These are phyloP conservation scores for Amylostereum areolatum DNA, from an alignment of 1,284 basidiomycete species.

Conservation along the genomic window DNA sequence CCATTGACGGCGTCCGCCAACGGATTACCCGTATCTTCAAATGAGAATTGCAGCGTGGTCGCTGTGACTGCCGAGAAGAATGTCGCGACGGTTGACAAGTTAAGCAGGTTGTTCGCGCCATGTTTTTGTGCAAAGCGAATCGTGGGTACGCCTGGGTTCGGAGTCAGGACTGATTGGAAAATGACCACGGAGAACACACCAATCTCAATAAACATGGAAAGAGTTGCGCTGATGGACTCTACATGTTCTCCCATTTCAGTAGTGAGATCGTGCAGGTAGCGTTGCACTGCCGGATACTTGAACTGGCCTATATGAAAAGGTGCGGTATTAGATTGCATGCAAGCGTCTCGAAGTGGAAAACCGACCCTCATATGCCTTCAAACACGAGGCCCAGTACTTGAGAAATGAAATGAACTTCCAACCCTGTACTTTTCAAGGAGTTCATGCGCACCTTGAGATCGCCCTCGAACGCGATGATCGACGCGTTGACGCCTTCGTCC, in stretches of 20 bases:
- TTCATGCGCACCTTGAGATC: slow-evolving; percentile 50
- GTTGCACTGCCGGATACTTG: slow-evolving; percentile 59
- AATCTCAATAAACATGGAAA: slow-evolving; percentile 68
- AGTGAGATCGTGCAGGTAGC: slow-evolving; percentile 66
- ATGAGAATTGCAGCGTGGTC: slow-evolving; percentile 65
- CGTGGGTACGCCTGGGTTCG: slow-evolving; percentile 53
- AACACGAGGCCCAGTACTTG: slow-evolving; percentile 66
- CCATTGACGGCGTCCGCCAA: slow-evolving; percentile 53
- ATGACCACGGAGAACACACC: slow-evolving; percentile 27
- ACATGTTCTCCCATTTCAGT: slow-evolving; percentile 66
- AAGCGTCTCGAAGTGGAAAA: not conserved
- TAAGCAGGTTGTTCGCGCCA: slow-evolving; percentile 61
- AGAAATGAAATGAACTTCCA: slow-evolving; percentile 6
- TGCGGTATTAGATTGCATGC: not conserved
- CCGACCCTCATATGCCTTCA: slow-evolving; percentile 54
- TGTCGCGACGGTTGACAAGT: slow-evolving; percentile 68
- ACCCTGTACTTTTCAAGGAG: not conserved
- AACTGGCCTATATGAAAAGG: slow-evolving; percentile 46
- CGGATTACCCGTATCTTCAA: slow-evolving; percentile 23
- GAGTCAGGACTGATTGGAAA: no score
- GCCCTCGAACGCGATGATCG: slow-evolving; percentile 57
- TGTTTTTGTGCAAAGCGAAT: slow-evolving; percentile 73
- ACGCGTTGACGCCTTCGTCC: slow-evolving; percentile 64
- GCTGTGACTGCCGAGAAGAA: slow-evolving; percentile 76
- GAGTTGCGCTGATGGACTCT: slow-evolving; percentile 55